Evolutionary conservation across 495 filamentous ascomycete genomes (phyloP).

Genomic region (Penicillium pulvis): DNA sequence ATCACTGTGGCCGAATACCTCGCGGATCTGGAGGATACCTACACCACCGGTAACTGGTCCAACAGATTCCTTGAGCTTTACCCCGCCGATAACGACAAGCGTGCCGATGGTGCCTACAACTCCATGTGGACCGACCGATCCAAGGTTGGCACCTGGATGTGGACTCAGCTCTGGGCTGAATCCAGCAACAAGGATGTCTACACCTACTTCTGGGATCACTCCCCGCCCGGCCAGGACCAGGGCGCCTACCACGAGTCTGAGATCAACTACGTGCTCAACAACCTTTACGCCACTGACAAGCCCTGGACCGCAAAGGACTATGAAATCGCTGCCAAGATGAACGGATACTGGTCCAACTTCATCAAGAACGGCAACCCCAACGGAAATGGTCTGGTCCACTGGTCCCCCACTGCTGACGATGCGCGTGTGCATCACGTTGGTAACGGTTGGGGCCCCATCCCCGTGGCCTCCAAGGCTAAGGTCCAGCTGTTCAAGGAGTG

Average conservation of each 20-base stretch:
- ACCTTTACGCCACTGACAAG: constrained; percentile 18
- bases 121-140: constrained; percentile 5
- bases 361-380: constrained; percentile 18
- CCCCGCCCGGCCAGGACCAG: constrained; percentile 15
- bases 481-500: constrained; percentile 6
- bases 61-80: constrained; percentile 15
- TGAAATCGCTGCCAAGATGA: constrained; percentile 17
- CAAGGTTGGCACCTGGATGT: constrained; percentile 8
- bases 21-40: constrained; percentile 9
- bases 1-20: constrained; percentile 13
- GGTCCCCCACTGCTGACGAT: constrained; percentile 1
- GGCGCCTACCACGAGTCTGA: constrained; percentile 24
- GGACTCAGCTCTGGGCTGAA: constrained; percentile 4
- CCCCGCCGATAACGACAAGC: constrained; percentile 8
- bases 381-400: constrained; percentile 11
- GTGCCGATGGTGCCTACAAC: constrained; percentile 9
- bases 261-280: constrained; percentile 25
- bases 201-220: constrained; percentile 8
- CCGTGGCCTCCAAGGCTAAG: constrained; percentile 1
- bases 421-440: constrained; percentile 5
- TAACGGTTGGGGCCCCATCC: constrained; percentile 6
- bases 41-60: constrained; percentile 6
- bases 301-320: constrained; percentile 21
- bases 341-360: constrained; percentile 25
- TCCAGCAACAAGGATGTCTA: neutral